A percentile compares a stretch with the other conserved stretches of the same genome.
phyloP scores from a whole-genome alignment of 1,284 basidiomycete species.

The Naganishia albida region DNA sequence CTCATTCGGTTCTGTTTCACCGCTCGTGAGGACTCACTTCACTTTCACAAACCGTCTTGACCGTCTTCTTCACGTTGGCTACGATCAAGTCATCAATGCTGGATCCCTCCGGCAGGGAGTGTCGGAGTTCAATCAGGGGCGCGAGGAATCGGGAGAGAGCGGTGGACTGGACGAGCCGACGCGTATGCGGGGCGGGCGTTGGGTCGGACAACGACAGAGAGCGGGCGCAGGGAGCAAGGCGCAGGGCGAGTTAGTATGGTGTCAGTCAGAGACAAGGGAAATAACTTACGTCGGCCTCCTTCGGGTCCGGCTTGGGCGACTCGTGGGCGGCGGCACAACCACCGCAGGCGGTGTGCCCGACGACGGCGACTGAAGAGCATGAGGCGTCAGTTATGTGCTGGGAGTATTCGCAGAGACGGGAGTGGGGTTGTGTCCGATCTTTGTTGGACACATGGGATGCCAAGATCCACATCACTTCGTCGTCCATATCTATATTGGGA shows the following conservation, averaged over 20 bases:
- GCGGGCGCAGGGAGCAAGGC: too few relatives aligned
- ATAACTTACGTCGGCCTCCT: constrained; percentile 22
- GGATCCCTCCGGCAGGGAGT: constrained; percentile 54
- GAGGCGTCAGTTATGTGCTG: background rate
- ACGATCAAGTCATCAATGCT: constrained; percentile 61
- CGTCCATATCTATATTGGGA: too few relatives aligned
- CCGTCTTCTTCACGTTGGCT: constrained; percentile 74
- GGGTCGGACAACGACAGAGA: too few relatives aligned
- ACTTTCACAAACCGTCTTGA: constrained; percentile 68
- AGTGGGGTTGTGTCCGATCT: too few relatives aligned
- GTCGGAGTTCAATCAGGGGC: constrained; percentile 65
- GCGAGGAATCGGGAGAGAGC: constrained; percentile 70
- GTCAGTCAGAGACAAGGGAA: background rate
- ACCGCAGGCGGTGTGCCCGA: constrained; percentile 79
- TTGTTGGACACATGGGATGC: too few relatives aligned
- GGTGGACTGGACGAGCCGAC: background rate
- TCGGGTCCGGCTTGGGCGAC: constrained; percentile 28
- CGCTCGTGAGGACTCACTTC: constrained; percentile 39
- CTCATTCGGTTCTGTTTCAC: too few relatives aligned
- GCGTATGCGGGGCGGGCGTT: too few relatives aligned
- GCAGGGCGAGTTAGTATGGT: too few relatives aligned
- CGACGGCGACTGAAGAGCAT: constrained; percentile 60
- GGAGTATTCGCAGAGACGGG: too few relatives aligned
- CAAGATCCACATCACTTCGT: too few relatives aligned
- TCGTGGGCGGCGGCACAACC: constrained; percentile 66